A percentile compares a stretch with the other conserved stretches of the same genome.
Evolutionary conservation across 2,329 filamentous ascomycete species (phyloP).

Genomic region (Passalora sequoiae): DNA sequence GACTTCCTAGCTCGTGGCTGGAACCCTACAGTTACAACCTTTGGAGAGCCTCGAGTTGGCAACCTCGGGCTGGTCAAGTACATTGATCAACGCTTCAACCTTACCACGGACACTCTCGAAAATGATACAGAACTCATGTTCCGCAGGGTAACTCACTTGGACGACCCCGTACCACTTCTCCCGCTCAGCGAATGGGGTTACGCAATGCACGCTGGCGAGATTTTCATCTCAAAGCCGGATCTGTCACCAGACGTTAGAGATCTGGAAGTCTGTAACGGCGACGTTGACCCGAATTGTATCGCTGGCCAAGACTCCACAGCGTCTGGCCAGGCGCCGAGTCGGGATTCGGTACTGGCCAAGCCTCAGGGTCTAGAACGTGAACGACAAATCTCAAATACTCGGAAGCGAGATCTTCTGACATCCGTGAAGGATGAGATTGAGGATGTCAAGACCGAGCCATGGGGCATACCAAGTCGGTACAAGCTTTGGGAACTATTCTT

Average conservation of each 20-base stretch:
- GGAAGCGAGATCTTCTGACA: slow-evolving; percentile 21
- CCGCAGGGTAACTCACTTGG: slow-evolving; percentile 74
- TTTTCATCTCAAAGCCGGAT: slow-evolving; percentile 70
- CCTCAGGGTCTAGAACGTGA: neutral
- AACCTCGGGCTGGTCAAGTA: slow-evolving; percentile 51
- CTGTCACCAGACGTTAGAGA: slow-evolving; percentile 66
- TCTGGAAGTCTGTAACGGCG: slow-evolving; percentile 65
- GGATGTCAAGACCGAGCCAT: slow-evolving; percentile 31
- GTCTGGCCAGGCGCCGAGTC: neutral
- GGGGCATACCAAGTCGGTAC: slow-evolving; percentile 50
- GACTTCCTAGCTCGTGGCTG: slow-evolving; percentile 75
- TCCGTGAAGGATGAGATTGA: slow-evolving; percentile 28
- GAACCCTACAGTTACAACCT: slow-evolving; percentile 76
- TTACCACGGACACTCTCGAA: slow-evolving; percentile 6
- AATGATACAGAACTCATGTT: slow-evolving; percentile 43
- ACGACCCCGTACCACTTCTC: slow-evolving; percentile 84
- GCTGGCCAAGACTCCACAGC: slow-evolving; percentile 49
- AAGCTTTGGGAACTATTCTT: slow-evolving; percentile 92
- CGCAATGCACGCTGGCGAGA: slow-evolving; percentile 75
- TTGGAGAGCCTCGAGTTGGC: slow-evolving; percentile 72
- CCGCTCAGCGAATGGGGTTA: slow-evolving; percentile 88
- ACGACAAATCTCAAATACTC: neutral
- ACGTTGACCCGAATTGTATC: slow-evolving; percentile 67
- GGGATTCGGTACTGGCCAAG: neutral
- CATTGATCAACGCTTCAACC: slow-evolving; percentile 49